phyloP scores from a whole-genome alignment of 768 basidiomycete genomes.

The Collybiopsis confluens region DNA sequence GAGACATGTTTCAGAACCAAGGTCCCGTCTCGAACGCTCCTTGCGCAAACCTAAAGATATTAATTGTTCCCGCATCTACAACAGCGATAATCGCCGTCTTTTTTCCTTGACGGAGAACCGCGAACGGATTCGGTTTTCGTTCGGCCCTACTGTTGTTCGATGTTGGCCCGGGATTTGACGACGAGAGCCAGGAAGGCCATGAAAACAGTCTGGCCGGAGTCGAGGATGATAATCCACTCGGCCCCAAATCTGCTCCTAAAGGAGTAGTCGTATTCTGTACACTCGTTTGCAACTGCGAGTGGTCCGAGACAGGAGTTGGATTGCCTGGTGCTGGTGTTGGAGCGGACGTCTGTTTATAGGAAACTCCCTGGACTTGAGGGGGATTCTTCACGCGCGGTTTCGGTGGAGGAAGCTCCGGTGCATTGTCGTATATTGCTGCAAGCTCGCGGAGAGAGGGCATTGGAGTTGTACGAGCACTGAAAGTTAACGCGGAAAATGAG shows the following conservation, averaged over 20 bases:
- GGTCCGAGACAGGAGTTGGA: conserved; percentile 7
- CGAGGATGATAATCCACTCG: no score
- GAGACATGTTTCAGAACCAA: neutral
- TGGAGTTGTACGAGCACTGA: conserved; percentile 75
- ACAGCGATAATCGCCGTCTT: conserved; percentile 82
- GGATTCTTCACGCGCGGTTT: conserved; percentile 40
- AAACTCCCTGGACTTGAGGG: conserved; percentile 11
- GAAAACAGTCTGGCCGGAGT: no score
- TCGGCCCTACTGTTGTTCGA: conserved; percentile 11
- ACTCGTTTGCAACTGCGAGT: conserved; percentile 4
- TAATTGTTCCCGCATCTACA: conserved; percentile 82
- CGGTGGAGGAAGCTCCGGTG: conserved; percentile 68
- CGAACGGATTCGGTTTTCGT: conserved; percentile 67
- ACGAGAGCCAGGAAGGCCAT: neutral
- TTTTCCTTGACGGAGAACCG: conserved; percentile 77
- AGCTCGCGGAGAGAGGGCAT: conserved; percentile 83
- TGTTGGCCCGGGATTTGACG: neutral
- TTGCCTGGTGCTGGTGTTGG: conserved; percentile 11
- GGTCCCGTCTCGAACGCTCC: conserved; percentile 85
- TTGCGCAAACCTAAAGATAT: conserved; percentile 85
- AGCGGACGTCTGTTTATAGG: conserved; percentile 5
- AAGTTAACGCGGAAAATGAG: neutral
- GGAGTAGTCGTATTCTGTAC: neutral
- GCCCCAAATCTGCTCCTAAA: no score
- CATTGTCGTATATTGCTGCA: conserved; percentile 59